Base-by-base conservation (phyloP, 768 basidiomycete species). In the Crucibulum laeve region DNA sequence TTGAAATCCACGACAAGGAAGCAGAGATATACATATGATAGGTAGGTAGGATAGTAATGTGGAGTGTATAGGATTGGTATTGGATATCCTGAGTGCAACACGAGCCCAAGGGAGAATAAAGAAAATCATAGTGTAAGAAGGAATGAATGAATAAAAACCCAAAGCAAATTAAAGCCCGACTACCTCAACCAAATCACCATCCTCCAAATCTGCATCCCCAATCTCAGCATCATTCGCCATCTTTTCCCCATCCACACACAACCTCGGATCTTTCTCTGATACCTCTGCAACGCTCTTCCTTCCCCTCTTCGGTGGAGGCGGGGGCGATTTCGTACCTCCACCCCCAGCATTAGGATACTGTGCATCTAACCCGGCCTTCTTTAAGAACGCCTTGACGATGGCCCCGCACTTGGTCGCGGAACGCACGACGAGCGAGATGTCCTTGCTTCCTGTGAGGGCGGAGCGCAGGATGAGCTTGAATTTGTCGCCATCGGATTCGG, bases 141-240 rank as follows among this genome's bases (percentile, higher is more conserved):
- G 48, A 35, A 35, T 34, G 40, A 37, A 26, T 37, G 35, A 41
- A 51, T 38, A 46, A 42, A 32, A 39, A 37, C 30, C 15, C 36
- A 28, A 40, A 30, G 17, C 38, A 48, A 17, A 41, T 65, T 45
- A 77, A 32, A 87, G 52, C 13, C 80, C 87, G 46, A 79, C 73
- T 26, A 91, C 76, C 45, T 91, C 88, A 15, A 91, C 76, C 67
- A 81, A 57, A 60, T 91, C 88, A 0, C 87, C 88, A 49, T 91
- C 87, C 50, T 90, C 88, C 47, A 90, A 51, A 46, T 86, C 87
- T 15, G 76, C 73, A 11, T 79, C 76, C 8, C 82, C 74, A 44
- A 91, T 88, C 47, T 74, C 73, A 4, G 68, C 61, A 17, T 74
- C 67, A 25, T 78, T 68, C n/a, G 69, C 68, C 70, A 87, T 71